phyloP scores from a whole-genome alignment of 768 basidiomycete species.

The Lactarius hengduanensis region DNA sequence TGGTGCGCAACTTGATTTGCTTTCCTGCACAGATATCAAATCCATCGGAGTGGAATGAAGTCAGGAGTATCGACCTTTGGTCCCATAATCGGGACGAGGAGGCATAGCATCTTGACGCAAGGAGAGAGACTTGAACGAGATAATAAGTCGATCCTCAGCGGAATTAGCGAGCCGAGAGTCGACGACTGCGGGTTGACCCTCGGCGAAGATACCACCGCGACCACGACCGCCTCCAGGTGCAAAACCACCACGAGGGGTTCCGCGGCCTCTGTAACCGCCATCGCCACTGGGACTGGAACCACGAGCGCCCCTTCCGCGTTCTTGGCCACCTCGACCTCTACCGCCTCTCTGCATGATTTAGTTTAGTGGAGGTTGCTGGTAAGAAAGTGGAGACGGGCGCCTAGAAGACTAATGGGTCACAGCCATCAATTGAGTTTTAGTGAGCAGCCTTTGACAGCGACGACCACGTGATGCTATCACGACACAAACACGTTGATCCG shows the following conservation, averaged over 20 bases:
- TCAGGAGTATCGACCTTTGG: slow-evolving; percentile 23
- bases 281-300: slow-evolving; percentile 22
- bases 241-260: slow-evolving; percentile 27
- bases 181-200: slow-evolving; percentile 44
- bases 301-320: slow-evolving; percentile 30
- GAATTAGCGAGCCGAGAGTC: slow-evolving; percentile 51
- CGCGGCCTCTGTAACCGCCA: slow-evolving; percentile 32
- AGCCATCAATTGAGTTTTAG: not conserved
- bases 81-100: slow-evolving; percentile 49
- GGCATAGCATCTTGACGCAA: slow-evolving; percentile 41
- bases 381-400: not conserved
- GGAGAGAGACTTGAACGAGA: slow-evolving; percentile 35
- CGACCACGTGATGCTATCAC: no score
- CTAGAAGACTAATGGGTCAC: not conserved
- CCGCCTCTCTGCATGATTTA: slow-evolving; percentile 31
- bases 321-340: slow-evolving; percentile 29
- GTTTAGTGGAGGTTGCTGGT: not conserved
- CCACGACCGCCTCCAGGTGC: slow-evolving; percentile 36
- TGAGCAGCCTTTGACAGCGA: no score
- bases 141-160: slow-evolving; percentile 44
- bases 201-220: slow-evolving; percentile 41
- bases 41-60: not conserved
- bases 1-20: slow-evolving; percentile 48
- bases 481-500: not conserved
- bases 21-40: slow-evolving; percentile 33